Conservation (phyloP, 1,284 basidiomycete genomes). For the Ganoderma meredithae region DNA sequence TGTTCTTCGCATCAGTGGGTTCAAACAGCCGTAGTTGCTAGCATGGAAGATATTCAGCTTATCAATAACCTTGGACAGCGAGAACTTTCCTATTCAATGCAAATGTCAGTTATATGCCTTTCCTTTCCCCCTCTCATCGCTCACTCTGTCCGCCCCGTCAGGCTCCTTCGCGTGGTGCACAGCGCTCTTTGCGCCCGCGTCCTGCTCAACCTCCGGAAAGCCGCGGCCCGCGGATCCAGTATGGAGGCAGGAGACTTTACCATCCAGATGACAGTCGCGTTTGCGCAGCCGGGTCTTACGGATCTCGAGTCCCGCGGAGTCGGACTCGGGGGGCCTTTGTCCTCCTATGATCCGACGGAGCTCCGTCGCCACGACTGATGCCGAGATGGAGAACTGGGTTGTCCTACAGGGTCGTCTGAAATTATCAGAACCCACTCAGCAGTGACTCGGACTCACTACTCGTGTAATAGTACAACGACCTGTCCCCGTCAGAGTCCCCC, state of each 20-base stretch:
- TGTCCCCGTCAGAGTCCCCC: too few species aligned
- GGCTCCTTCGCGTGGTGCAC: slow-evolving; percentile 10
- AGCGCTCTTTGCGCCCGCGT: slow-evolving; percentile 9
- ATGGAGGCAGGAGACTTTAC: background rate
- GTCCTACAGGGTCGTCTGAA: too few species aligned
- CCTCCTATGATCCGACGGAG: background rate
- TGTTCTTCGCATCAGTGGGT: slow-evolving; percentile 10
- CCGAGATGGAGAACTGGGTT: background rate
- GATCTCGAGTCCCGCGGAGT: background rate
- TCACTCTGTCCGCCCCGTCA: background rate
- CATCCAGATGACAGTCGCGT: background rate
- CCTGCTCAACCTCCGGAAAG: slow-evolving; percentile 13
- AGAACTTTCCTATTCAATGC: background rate
- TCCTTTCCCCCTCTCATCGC: background rate
- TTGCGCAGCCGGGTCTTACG: background rate
- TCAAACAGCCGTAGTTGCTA: background rate
- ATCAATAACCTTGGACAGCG: background rate
- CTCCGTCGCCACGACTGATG: background rate
- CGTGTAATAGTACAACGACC: too few species aligned
- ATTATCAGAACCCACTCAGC: too few species aligned
- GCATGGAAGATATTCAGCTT: background rate
- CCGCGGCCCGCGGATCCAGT: background rate
- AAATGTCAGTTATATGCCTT: slow-evolving; percentile 10
- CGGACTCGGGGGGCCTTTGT: background rate
- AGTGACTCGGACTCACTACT: too few species aligned